A percentile compares a stretch with the other conserved stretches of the same genome.
Evolutionary conservation across 179 eudicot species (phyloP).

Genomic region (Dionaea muscipula): DNA sequence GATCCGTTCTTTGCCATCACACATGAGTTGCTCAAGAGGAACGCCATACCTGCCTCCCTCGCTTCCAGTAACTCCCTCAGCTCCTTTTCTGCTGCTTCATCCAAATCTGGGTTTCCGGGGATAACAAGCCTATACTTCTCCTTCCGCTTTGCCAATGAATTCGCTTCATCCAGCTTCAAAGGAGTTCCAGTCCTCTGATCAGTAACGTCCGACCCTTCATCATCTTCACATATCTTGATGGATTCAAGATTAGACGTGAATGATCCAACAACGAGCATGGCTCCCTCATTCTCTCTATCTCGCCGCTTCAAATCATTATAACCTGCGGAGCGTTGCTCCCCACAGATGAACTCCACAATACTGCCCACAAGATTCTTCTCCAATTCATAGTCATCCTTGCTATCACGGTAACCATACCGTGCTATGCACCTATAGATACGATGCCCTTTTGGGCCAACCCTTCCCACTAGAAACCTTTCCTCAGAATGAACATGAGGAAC

Average conservation of each 20-base stretch:
- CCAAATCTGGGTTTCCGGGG: slow-evolving; percentile 36
- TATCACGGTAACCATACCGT: slow-evolving; percentile 67
- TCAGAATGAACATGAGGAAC: slow-evolving; percentile 43
- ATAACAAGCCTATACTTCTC: slow-evolving; percentile 48
- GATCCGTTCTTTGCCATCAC: slow-evolving; percentile 46
- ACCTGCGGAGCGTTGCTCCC: slow-evolving; percentile 25
- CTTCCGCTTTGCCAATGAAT: slow-evolving; percentile 19
- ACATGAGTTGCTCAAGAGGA: slow-evolving; percentile 61
- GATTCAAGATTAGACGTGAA: slow-evolving; percentile 20
- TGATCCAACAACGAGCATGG: slow-evolving; percentile 31
- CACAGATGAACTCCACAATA: slow-evolving; percentile 62
- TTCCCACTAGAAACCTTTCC: slow-evolving; percentile 53
- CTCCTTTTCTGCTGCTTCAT: slow-evolving; percentile 41
- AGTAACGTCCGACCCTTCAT: slow-evolving; percentile 4
- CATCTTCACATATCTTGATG: slow-evolving; percentile 26
- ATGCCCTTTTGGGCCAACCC: slow-evolving; percentile 65
- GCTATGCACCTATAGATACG: slow-evolving; percentile 68
- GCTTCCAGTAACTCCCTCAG: slow-evolving; percentile 62
- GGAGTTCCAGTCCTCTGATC: slow-evolving; percentile 9
- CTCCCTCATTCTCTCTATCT: slow-evolving; percentile 23
- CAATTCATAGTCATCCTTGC: slow-evolving; percentile 56
- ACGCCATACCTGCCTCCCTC: slow-evolving; percentile 72
- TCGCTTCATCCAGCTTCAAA: slow-evolving; percentile 14
- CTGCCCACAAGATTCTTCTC: slow-evolving; percentile 64
- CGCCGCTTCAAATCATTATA: background rate